Base-by-base conservation (phyloP, 2,329 filamentous ascomycete species). In the Colletotrichum musae region DNA sequence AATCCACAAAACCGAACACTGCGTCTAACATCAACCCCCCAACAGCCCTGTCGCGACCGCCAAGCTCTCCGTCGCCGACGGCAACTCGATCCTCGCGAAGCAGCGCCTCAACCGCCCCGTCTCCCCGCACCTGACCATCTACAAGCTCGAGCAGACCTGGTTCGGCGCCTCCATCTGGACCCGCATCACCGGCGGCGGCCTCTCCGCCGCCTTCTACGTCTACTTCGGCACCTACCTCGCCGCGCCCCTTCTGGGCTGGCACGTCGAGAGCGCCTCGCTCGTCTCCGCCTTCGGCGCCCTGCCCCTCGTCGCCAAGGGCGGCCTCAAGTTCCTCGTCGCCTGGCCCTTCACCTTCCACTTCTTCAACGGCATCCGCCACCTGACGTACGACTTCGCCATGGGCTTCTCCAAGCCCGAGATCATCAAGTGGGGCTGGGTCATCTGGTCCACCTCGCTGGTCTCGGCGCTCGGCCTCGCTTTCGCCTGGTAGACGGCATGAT, bases 91-190 rank as follows among this genome's bases (percentile, higher is more conserved):
- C 82, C 93, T 98, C 78, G 91, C 88, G 76, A 85, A 89, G 77
- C 95, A 98, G 86, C 95, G 95, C 76, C 87, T 92, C 64, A 83
- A 87, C 77, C 95, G 95, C 60, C 95, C 95, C 78, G 87, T 97
- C 75, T 88, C 94, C 53, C 95, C 95, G 64, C 94, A 98, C 80
- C 89, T 98, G 72, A 80, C 84, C 77, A 95, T 97, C 88, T 98
- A 98, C 90, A 88, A 90, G 80, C 89, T 92, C 70, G 90, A 94
- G 81, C 93, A 98, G 83, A 96, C 94, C 75, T 97, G 91, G 92
- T 91, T 93, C 81, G 87, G 87, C 74, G 91, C 90, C 75, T 90
- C 86, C 67, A 86, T 87, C 73, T 87, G 93, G 82, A 93, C 94
- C 85, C 94, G 95, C 77, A 90, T 97, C 84, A 95, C 94, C n/a